These are phyloP conservation scores for Narthecium ossifragum DNA, from an alignment of 106 monocot species.

Conservation along the genomic window DNA sequence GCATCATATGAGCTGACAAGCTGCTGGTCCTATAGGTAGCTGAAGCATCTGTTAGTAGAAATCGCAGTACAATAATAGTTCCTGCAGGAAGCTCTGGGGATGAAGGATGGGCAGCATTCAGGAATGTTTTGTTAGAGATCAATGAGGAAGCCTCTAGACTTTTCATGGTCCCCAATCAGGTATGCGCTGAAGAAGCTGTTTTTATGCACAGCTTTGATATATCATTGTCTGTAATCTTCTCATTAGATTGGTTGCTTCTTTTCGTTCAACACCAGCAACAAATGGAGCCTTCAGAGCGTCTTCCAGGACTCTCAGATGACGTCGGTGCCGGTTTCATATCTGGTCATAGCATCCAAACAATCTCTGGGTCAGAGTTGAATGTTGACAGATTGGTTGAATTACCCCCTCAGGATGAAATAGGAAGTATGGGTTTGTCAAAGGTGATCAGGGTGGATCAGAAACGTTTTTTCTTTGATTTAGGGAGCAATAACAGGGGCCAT, in stretches of 20 bases:
- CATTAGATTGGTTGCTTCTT: too few species aligned
- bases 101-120: constrained; percentile 85
- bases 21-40: constrained; percentile 33
- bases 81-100: constrained; percentile 71
- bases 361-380: constrained; percentile 51
- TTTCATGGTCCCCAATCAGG: constrained; percentile 57
- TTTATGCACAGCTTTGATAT: too few species aligned
- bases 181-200: too few species aligned
- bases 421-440: constrained; percentile 60
- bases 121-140: constrained; percentile 76
- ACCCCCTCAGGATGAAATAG: constrained; percentile 43
- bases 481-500: constrained; percentile 88
- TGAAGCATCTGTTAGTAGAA: constrained; percentile 78
- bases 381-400: constrained; percentile 61
- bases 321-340: constrained; percentile 96
- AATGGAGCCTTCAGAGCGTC: constrained; percentile 53
- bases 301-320: constrained; percentile 92
- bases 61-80: constrained; percentile 79
- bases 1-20: too few species aligned
- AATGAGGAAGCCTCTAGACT: constrained; percentile 61
- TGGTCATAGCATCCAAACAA: constrained; percentile 37
- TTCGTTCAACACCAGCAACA: constrained; percentile 47
- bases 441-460: constrained; percentile 86
- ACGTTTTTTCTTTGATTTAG: constrained; percentile 93
- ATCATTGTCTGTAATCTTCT: too few species aligned